phyloP scores from a whole-genome alignment of 1,284 basidiomycete species.

The Trametes sp. region DNA sequence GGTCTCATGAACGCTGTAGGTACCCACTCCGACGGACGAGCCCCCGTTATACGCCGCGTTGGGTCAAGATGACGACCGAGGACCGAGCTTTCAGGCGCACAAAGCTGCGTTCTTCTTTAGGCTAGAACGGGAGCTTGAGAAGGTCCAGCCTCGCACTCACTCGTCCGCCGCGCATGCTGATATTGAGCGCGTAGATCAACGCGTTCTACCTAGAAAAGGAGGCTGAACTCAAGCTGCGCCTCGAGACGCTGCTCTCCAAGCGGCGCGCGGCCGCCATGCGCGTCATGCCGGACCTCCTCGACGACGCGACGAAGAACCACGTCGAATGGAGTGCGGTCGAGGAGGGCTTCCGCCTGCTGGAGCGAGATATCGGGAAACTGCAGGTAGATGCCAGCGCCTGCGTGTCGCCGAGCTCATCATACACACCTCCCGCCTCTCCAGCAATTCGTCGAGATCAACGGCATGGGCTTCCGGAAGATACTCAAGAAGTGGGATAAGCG shows the following conservation, averaged over 20 bases:
- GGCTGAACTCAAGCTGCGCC: conserved; percentile 90
- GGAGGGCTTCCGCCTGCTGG: conserved; percentile 95
- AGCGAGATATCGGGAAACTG: conserved; percentile 95
- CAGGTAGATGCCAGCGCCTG: conserved; percentile 64
- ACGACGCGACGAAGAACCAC: conserved; percentile 66
- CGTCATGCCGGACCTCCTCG: conserved; percentile 67
- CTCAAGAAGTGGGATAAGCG: conserved; percentile 99
- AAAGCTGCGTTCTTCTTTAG: conserved; percentile 99
- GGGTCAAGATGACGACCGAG: conserved; percentile 71
- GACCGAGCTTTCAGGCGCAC: conserved; percentile 88
- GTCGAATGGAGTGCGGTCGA: conserved; percentile 94
- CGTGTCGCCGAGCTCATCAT: conserved; percentile 25
- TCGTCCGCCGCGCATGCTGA: neutral
- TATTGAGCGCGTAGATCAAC: conserved; percentile 80
- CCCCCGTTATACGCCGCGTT: conserved; percentile 67
- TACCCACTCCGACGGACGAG: conserved; percentile 39
- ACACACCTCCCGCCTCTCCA: conserved; percentile 47
- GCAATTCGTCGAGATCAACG: conserved; percentile 99
- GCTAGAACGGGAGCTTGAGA: conserved; percentile 96
- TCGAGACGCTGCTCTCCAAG: conserved; percentile 94
- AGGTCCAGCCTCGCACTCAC: conserved; percentile 59
- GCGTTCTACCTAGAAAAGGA: conserved; percentile 99
- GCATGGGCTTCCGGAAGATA: conserved; percentile 97
- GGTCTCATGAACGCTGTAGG: conserved; percentile 6
- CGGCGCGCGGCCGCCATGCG: conserved; percentile 84